Evolutionary conservation across 306 rosid species (phyloP).

Genomic region (Urtica urens): DNA sequence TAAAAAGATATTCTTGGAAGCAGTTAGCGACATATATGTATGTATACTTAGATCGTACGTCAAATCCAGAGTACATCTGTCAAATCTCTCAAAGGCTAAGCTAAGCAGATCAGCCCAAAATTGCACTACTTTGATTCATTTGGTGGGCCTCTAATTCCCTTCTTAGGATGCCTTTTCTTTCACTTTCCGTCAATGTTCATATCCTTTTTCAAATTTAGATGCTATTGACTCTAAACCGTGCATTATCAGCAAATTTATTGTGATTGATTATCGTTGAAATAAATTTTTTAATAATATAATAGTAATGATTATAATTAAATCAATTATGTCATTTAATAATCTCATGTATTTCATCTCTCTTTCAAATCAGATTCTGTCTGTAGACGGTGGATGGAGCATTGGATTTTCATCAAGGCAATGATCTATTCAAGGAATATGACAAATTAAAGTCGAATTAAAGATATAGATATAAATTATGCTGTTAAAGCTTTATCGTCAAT

Average conservation of each 20-base stretch:
- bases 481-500: constrained; percentile 21
- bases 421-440: not conserved
- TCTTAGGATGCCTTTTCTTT: constrained; percentile 26
- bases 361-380: not conserved
- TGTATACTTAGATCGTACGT: not conserved
- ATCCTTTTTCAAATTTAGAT: no score
- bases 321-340: no score
- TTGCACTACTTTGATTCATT: not conserved
- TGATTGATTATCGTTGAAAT: no score
- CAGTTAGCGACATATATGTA: not conserved
- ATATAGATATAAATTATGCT: not conserved
- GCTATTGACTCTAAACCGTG: no score
- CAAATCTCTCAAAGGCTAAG: constrained; percentile 13
- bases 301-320: no score
- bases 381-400: constrained; percentile 8
- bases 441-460: not conserved
- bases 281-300: no score
- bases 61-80: not conserved
- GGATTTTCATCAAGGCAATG: no score
- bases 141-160: constrained; percentile 12
- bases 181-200: constrained; percentile 11
- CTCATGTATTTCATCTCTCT: no score
- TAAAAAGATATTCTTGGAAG: no score
- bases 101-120: constrained; percentile 9
- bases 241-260: no score